Conservation (phyloP, 495 filamentous ascomycete species). For the Bathelium albidoporum region DNA sequence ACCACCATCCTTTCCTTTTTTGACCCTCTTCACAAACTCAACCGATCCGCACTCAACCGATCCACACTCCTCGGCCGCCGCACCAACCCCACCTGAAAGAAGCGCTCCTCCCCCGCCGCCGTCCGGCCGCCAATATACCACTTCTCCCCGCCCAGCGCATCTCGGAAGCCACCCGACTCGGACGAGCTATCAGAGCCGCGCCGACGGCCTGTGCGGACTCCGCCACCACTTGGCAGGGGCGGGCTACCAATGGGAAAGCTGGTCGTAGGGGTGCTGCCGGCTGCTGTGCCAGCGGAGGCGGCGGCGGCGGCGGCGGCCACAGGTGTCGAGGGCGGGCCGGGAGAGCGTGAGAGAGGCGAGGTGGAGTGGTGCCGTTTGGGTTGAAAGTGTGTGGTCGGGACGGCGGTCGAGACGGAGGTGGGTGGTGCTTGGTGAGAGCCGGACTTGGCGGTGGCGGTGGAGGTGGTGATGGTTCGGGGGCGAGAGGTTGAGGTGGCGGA, state of each 20-base stretch:
- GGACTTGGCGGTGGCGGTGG: slow-evolving; percentile 12
- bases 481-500: slow-evolving; percentile 15
- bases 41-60: slow-evolving; percentile 50
- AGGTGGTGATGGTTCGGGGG: slow-evolving; percentile 10
- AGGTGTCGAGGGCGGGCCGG: slow-evolving; percentile 20
- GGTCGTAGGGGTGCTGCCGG: slow-evolving; percentile 15
- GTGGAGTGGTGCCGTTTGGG: slow-evolving; percentile 20
- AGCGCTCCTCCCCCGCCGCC: slow-evolving; percentile 75
- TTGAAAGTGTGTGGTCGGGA: slow-evolving; percentile 12
- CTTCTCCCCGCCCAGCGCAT: slow-evolving; percentile 64
- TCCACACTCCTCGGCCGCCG: slow-evolving; percentile 47
- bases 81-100: slow-evolving; percentile 63
- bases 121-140: slow-evolving; percentile 87
- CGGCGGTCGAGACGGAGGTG: slow-evolving; percentile 13
- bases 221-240: slow-evolving; percentile 30
- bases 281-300: too few relatives aligned
- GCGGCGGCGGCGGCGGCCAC: too few relatives aligned
- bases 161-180: slow-evolving; percentile 56
- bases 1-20: background rate
- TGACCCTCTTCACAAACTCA: slow-evolving; percentile 47
- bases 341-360: slow-evolving; percentile 27
- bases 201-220: slow-evolving; percentile 41
- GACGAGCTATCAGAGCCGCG: slow-evolving; percentile 71
- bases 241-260: slow-evolving; percentile 10
- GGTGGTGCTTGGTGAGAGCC: slow-evolving; percentile 2